phyloP scores from a whole-genome alignment of 208 protist species.

The Wallacemonas collosoma region DNA sequence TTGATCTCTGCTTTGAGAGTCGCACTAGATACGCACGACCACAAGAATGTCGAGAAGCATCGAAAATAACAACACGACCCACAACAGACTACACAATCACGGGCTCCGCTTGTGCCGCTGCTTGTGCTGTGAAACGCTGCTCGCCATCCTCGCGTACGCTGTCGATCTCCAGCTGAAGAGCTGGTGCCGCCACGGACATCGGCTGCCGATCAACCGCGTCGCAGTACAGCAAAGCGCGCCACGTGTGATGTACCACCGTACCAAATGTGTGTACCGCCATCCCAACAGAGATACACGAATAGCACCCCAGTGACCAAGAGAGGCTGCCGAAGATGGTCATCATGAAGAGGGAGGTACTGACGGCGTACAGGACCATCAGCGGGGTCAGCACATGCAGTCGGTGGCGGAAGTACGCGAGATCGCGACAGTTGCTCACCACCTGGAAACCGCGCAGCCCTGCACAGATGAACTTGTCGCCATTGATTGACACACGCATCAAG shows the following conservation, averaged over 20 bases:
- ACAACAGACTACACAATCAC: background rate
- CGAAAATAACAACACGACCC: no score
- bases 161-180: conserved; percentile 13
- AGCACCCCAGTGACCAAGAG: background rate
- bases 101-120: background rate
- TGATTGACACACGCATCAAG: background rate
- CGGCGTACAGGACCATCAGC: conserved; percentile 1
- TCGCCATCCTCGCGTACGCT: conserved; percentile 12
- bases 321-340: background rate
- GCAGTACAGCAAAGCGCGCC: conserved; percentile 4
- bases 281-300: background rate
- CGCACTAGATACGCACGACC: no score
- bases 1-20: no score
- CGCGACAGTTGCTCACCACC: background rate
- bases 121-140: background rate
- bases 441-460: background rate
- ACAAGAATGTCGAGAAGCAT: no score
- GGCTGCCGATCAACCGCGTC: conserved; percentile 7
- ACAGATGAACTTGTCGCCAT: conserved; percentile 6
- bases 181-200: conserved; percentile 4
- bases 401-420: conserved; percentile 11
- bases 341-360: background rate
- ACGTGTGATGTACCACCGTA: background rate
- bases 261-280: background rate
- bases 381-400: conserved; percentile 11